A percentile compares a stretch with the other conserved stretches of the same genome.
These are phyloP conservation scores for Hevea brasiliensis DNA, from an alignment of 345 rosid species.

Conservation along the genomic window DNA sequence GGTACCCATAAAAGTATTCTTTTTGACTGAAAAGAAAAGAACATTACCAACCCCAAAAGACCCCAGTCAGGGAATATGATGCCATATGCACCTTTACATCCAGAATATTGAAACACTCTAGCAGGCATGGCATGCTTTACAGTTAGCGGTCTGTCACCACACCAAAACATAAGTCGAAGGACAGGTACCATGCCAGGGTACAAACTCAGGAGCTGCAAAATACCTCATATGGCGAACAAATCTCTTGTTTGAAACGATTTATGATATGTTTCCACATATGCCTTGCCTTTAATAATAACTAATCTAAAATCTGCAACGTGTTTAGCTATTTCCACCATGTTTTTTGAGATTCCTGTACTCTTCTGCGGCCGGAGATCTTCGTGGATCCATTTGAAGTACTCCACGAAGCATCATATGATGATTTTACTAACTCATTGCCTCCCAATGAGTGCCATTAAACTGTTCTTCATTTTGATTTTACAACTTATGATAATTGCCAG, in stretches of 20 bases:
- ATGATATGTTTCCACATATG: slow-evolving; percentile 51
- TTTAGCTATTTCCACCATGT: slow-evolving; percentile 52
- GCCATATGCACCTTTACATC: slow-evolving; percentile 49
- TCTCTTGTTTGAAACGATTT: slow-evolving; percentile 73
- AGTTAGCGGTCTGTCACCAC: slow-evolving; percentile 74
- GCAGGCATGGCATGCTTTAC: slow-evolving; percentile 45
- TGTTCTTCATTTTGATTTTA: slow-evolving; percentile 65
- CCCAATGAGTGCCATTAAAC: slow-evolving; percentile 67
- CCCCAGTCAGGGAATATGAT: slow-evolving; percentile 90
- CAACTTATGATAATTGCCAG: slow-evolving; percentile 63
- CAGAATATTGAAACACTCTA: slow-evolving; percentile 71
- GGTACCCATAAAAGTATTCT: too few relatives aligned
- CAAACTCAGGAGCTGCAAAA: slow-evolving; percentile 68
- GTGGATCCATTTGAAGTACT: slow-evolving; percentile 92
- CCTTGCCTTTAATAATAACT: slow-evolving; percentile 51
- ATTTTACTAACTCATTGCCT: slow-evolving; percentile 55
- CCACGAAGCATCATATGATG: slow-evolving; percentile 54
- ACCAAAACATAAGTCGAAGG: slow-evolving; percentile 78
- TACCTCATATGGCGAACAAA: slow-evolving; percentile 78
- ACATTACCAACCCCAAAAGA: slow-evolving; percentile 90
- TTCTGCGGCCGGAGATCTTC: slow-evolving; percentile 91
- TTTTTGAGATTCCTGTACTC: slow-evolving; percentile 65
- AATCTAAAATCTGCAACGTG: slow-evolving; percentile 61
- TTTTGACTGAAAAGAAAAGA: not conserved
- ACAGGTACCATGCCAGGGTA: slow-evolving; percentile 79